Conservation (phyloP, 805 yeast genomes). For the Schwanniomyces occidentalis region DNA sequence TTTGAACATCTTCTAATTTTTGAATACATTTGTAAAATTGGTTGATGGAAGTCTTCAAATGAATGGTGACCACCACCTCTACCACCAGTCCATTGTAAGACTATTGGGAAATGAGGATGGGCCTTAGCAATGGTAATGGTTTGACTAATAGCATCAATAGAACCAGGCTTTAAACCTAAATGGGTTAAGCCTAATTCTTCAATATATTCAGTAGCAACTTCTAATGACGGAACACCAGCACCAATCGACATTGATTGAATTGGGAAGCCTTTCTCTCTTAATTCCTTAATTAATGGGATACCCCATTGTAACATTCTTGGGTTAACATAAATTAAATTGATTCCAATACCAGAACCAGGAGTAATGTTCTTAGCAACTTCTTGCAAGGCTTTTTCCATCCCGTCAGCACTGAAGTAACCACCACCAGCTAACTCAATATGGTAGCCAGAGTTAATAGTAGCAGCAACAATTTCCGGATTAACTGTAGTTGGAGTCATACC, state of each 20-base stretch:
- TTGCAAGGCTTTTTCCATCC: slow-evolving; percentile 74
- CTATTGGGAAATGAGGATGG: slow-evolving; percentile 95
- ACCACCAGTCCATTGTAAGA: slow-evolving; percentile 99
- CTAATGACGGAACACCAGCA: slow-evolving; percentile 99
- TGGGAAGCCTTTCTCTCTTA: slow-evolving; percentile 92
- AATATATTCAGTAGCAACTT: slow-evolving; percentile 96
- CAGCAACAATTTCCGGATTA: slow-evolving; percentile 89
- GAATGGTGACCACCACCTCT: slow-evolving; percentile 99
- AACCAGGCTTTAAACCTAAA: slow-evolving; percentile 97
- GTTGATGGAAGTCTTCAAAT: slow-evolving; percentile 98
- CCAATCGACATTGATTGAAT: slow-evolving; percentile 95
- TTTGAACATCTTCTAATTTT: slow-evolving; percentile 89
- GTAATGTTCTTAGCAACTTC: slow-evolving; percentile 62
- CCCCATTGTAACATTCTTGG: slow-evolving; percentile 99
- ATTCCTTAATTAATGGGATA: slow-evolving; percentile 87
- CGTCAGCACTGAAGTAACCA: slow-evolving; percentile 81
- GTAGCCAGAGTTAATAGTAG: slow-evolving; percentile 93
- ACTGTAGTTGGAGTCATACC: slow-evolving; percentile 99
- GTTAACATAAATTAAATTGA: slow-evolving; percentile 92
- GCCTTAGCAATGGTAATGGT: slow-evolving; percentile 90
- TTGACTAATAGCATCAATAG: slow-evolving; percentile 87
- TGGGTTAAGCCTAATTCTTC: slow-evolving; percentile 89
- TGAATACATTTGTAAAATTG: slow-evolving; percentile 92
- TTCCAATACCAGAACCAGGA: slow-evolving; percentile 89
- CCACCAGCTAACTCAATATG: slow-evolving; percentile 99